Evolutionary conservation across 257 asterid species (phyloP).

Genomic region (Solanum corneliomulleri): DNA sequence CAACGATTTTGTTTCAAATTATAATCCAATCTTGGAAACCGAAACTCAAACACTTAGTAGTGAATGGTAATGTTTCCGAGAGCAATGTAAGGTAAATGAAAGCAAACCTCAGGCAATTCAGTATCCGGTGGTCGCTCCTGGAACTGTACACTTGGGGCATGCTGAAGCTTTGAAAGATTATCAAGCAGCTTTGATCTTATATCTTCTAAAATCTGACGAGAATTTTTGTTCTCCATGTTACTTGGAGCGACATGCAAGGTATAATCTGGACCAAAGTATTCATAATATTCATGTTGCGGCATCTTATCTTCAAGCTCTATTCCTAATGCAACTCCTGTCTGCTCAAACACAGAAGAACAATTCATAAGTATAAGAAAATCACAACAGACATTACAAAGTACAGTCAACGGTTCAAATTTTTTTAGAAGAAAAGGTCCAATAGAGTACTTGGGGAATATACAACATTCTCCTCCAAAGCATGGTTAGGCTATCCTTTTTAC

Average conservation of each 20-base stretch:
- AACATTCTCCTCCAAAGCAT: background rate
- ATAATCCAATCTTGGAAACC: background rate
- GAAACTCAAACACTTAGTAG: background rate
- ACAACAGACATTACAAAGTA: background rate
- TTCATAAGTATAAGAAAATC: background rate
- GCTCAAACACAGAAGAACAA: background rate
- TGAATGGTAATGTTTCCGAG: background rate
- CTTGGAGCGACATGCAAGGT: constrained; percentile 40
- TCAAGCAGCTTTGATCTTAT: constrained; percentile 38
- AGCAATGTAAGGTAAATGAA: background rate
- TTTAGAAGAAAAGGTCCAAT: background rate
- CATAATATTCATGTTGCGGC: constrained; percentile 42
- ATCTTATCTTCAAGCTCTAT: constrained; percentile 39
- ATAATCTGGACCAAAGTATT: constrained; percentile 50
- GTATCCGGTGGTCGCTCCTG: constrained; percentile 53
- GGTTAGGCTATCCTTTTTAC: background rate
- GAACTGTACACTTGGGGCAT: constrained; percentile 49
- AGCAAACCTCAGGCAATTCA: constrained; percentile 36
- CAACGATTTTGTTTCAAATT: background rate
- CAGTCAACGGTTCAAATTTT: background rate
- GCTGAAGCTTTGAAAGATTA: constrained; percentile 43
- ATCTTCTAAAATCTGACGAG: constrained; percentile 29
- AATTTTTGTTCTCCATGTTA: constrained; percentile 52
- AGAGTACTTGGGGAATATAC: background rate
- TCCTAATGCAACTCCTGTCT: constrained; percentile 54